Evolutionary conservation across 352 stramenopile genomes (phyloP), one percentile per base, ranked within the genome.

Genomic region (Globisporangium heterothallicum): DNA sequence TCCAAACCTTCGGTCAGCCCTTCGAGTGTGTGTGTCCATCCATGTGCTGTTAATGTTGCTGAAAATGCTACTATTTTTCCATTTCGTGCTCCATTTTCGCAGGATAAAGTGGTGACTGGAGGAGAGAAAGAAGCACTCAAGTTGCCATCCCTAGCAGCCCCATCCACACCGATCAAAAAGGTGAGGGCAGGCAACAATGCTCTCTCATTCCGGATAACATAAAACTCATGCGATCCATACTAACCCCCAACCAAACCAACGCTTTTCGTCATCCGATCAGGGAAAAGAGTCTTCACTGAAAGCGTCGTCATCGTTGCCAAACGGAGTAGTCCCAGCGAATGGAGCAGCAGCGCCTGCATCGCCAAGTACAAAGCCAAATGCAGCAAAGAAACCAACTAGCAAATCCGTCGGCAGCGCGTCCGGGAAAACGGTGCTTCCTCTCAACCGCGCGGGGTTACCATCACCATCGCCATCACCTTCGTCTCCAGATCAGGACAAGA

Each of bases 121-220:
- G 18, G 21, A 32, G 49, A 27, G 14, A 85, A 77, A 60, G 63
- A 78, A 22, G 42, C 53, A 7, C 58, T 84, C 35, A 84, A 81
- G 40, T 34, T 86, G 21, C 75, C 75, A 3, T 58, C 49, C 7
- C 50, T 86, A 21, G 49, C 61, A 19, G 16, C 59, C 2, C 35
- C 63, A n/a, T 29, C 41, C 16, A 66, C 54, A 21, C 60, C 60
- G 36, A 60, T 5, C 6, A 82, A 73, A 36, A 78, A 73, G 53
- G 68, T 72, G n/a, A n/a, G n/a, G n/a, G n/a, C n/a, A n/a, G n/a
- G n/a, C n/a, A n/a, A 52, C 6, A 22, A 14, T 41, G 7, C 5
- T 42, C n/a, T 34, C 13, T 42, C 8, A 14, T 29, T 60, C 5
- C 30, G 4, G 21, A 16, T 46, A 29, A 14, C 10, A n/a, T 30